Evolutionary conservation across 1,284 basidiomycete species (phyloP).

Genomic region (Ceratobasidium sp.): DNA sequence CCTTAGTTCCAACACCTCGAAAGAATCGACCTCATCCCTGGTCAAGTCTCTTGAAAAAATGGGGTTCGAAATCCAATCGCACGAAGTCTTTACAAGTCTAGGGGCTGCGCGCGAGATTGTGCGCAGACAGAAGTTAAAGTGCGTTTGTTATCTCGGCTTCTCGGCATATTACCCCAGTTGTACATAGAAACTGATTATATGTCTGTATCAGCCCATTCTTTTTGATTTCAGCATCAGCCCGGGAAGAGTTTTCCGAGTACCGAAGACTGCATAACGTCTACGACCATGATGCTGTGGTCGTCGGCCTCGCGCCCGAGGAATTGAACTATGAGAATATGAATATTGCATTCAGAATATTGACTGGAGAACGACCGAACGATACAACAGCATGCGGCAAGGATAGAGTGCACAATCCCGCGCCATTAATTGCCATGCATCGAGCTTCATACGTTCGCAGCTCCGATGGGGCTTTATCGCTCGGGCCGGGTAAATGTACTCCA

Average conservation of each 20-base stretch:
- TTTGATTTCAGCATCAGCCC: constrained; percentile 64
- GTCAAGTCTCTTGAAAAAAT: constrained; percentile 55
- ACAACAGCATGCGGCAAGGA: constrained; percentile 30
- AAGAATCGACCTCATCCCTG: constrained; percentile 59
- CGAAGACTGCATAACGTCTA: constrained; percentile 36
- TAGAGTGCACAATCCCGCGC: constrained; percentile 43
- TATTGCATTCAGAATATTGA: constrained; percentile 68
- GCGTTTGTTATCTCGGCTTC: constrained; percentile 1
- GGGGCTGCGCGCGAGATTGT: constrained; percentile 63
- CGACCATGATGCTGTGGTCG: constrained; percentile 65
- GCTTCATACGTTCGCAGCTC: constrained; percentile 57
- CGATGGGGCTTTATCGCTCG: constrained; percentile 63
- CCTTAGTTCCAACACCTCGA: constrained; percentile 54
- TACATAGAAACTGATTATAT: background rate
- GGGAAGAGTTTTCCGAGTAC: constrained; percentile 56
- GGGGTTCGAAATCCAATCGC: constrained; percentile 57
- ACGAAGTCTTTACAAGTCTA: constrained; percentile 67
- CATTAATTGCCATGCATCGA: constrained; percentile 64
- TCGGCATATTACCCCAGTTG: background rate
- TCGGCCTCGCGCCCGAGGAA: constrained; percentile 63
- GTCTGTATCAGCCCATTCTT: constrained; percentile 60
- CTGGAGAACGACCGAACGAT: constrained; percentile 38
- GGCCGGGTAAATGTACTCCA: constrained; percentile 56
- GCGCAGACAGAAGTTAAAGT: constrained; percentile 41
- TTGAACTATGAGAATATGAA: constrained; percentile 66